A percentile compares a stretch with the other conserved stretches of the same genome.
phyloP scores from a whole-genome alignment of 495 filamentous ascomycete genomes.

The Penicillium roqueforti region DNA sequence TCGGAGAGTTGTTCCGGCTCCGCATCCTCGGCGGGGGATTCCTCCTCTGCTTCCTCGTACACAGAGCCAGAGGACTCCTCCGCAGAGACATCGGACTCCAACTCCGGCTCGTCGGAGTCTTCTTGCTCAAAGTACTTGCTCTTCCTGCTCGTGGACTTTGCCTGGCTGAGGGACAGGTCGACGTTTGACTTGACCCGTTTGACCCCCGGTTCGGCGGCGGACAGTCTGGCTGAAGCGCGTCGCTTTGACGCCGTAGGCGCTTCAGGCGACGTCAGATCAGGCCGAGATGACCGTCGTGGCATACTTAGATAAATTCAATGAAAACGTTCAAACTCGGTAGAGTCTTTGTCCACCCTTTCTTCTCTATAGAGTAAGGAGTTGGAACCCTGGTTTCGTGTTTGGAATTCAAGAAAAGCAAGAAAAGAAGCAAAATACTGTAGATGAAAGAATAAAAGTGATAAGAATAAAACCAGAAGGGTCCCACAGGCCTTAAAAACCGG shows the following conservation, averaged over 20 bases:
- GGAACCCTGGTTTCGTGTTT: not conserved
- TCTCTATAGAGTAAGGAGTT: not conserved
- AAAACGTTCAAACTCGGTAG: not conserved
- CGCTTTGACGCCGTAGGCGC: constrained; percentile 39
- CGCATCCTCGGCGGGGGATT: constrained; percentile 17
- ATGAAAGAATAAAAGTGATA: constrained; percentile 1
- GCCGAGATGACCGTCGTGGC: constrained; percentile 41
- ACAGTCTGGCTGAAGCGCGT: constrained; percentile 35
- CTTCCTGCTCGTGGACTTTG: constrained; percentile 50
- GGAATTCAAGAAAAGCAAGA: not conserved
- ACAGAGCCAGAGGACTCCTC: constrained; percentile 26
- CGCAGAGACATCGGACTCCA: constrained; percentile 20
- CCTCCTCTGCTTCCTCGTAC: constrained; percentile 22
- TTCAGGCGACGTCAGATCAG: constrained; percentile 35
- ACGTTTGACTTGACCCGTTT: constrained; percentile 46
- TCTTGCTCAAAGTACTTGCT: constrained; percentile 54
- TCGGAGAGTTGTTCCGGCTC: constrained; percentile 19
- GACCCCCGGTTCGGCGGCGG: constrained; percentile 30
- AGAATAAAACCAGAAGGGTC: constrained; percentile 1
- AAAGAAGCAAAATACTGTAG: not conserved
- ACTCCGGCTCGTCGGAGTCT: constrained; percentile 29
- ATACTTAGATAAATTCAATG: constrained; percentile 19
- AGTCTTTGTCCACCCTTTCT: constrained; percentile 1
- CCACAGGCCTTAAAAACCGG: constrained; percentile 25
- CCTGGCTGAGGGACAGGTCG: constrained; percentile 19